A percentile compares a stretch with the other conserved stretches of the same genome.
These are phyloP conservation scores for Xylariaceae sp. DNA, from an alignment of 2,329 filamentous ascomycete species.

Conservation along the genomic window DNA sequence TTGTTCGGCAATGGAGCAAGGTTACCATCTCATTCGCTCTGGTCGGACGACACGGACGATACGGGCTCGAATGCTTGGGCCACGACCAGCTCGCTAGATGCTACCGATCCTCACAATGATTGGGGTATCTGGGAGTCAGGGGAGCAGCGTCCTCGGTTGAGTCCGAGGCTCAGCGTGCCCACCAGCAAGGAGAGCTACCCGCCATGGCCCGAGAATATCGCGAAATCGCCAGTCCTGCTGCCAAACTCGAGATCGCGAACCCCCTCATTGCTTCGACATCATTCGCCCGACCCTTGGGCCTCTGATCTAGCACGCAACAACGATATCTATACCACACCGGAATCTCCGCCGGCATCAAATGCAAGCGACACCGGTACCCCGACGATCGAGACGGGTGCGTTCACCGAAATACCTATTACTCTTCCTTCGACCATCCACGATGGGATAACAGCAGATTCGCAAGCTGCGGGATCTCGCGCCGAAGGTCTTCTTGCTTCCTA, in stretches of 20 bases:
- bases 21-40: conserved; percentile 34
- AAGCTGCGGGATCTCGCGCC: no score
- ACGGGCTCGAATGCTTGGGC: conserved; percentile 37
- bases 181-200: conserved; percentile 34
- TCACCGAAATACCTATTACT: conserved; percentile 1
- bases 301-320: conserved; percentile 29
- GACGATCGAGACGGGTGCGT: conserved; percentile 3
- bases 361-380: conserved; percentile 2
- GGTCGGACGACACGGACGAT: conserved; percentile 36
- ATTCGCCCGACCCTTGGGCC: conserved; percentile 40
- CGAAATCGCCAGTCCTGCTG: conserved; percentile 32
- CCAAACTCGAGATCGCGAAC: conserved; percentile 29
- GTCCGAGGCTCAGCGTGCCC: conserved; percentile 30
- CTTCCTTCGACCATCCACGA: background rate
- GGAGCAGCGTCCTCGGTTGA: conserved; percentile 26
- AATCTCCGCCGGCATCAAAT: conserved; percentile 5
- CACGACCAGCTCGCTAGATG: conserved; percentile 24
- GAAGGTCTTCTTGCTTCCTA: background rate
- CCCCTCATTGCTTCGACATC: conserved; percentile 30
- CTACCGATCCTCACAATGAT: conserved; percentile 17
- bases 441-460: background rate
- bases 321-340: conserved; percentile 9
- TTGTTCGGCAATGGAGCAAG: conserved; percentile 33
- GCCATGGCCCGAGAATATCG: conserved; percentile 36
- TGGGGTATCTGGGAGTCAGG: conserved; percentile 32